Percentiles rank a stretch among this genome's conserved stretches.
These are phyloP conservation scores for Dalbergia cochinchinensis DNA, from an alignment of 306 rosid genomes.

Conservation along the genomic window DNA sequence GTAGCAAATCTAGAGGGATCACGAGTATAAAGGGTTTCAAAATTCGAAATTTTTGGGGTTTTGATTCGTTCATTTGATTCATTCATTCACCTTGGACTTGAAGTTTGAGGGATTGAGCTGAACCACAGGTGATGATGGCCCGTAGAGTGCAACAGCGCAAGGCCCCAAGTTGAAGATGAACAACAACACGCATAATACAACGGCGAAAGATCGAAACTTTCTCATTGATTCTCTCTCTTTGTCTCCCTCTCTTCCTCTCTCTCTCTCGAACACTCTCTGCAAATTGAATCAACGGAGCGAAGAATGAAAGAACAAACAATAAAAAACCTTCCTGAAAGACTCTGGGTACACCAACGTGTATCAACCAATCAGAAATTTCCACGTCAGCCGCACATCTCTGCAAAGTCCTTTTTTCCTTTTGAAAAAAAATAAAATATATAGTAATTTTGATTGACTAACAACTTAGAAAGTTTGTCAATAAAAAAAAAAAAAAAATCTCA, in stretches of 20 bases:
- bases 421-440: too few relatives aligned
- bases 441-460: too few relatives aligned
- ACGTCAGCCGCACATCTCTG: slow-evolving; percentile 40
- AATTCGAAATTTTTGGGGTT: slow-evolving; percentile 11
- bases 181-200: slow-evolving; percentile 44
- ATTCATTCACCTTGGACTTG: slow-evolving; percentile 87
- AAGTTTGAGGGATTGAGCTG: slow-evolving; percentile 93
- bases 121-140: slow-evolving; percentile 89
- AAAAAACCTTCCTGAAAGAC: not conserved
- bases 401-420: too few relatives aligned
- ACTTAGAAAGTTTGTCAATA: too few relatives aligned
- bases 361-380: slow-evolving; percentile 56
- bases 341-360: slow-evolving; percentile 53
- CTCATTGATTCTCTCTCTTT: slow-evolving; percentile 35
- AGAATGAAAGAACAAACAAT: not conserved
- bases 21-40: not conserved
- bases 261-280: slow-evolving; percentile 39
- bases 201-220: slow-evolving; percentile 45
- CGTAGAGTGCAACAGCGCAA: slow-evolving; percentile 77
- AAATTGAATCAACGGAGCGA: slow-evolving; percentile 41
- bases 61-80: too few relatives aligned
- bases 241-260: slow-evolving; percentile 46
- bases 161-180: slow-evolving; percentile 43
- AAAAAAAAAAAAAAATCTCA: too few relatives aligned
- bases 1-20: slow-evolving; percentile 30